These are phyloP conservation scores for Mycena vitilis DNA, from an alignment of 768 basidiomycete genomes.

Conservation along the genomic window DNA sequence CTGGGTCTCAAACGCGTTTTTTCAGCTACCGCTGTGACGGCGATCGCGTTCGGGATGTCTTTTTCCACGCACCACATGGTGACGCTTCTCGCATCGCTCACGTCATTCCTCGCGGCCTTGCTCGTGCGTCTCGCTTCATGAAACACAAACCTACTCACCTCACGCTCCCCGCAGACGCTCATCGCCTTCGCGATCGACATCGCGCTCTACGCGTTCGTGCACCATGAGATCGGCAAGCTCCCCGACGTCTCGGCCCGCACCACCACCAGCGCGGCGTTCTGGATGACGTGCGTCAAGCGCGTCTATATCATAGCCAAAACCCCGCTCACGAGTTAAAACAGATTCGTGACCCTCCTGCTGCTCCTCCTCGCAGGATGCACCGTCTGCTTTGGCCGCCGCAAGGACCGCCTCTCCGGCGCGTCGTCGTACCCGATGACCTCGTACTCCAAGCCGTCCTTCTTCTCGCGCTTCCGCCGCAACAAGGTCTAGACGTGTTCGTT, in stretches of 20 bases:
- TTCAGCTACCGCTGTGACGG: slow-evolving; percentile 64
- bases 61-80: slow-evolving; percentile 69
- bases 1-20: neutral
- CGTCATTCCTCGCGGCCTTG: slow-evolving; percentile 77
- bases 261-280: slow-evolving; percentile 77
- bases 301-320: too few species aligned
- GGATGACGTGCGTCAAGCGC: too few species aligned
- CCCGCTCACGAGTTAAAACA: too few species aligned
- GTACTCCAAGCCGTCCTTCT: slow-evolving; percentile 43
- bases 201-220: slow-evolving; percentile 73
- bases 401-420: slow-evolving; percentile 60
- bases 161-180: slow-evolving; percentile 52
- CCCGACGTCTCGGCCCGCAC: slow-evolving; percentile 57
- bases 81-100: slow-evolving; percentile 70
- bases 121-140: slow-evolving; percentile 42
- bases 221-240: slow-evolving; percentile 67
- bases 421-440: slow-evolving; percentile 50
- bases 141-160: neutral
- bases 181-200: slow-evolving; percentile 85
- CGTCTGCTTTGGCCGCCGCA: slow-evolving; percentile 76
- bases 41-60: slow-evolving; percentile 72
- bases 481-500: slow-evolving; percentile 25
- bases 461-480: slow-evolving; percentile 53
- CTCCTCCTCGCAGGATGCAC: slow-evolving; percentile 74
- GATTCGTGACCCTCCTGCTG: slow-evolving; percentile 70